Base-by-base conservation (phyloP, 768 basidiomycete species). In the Boletellus sp. region DNA sequence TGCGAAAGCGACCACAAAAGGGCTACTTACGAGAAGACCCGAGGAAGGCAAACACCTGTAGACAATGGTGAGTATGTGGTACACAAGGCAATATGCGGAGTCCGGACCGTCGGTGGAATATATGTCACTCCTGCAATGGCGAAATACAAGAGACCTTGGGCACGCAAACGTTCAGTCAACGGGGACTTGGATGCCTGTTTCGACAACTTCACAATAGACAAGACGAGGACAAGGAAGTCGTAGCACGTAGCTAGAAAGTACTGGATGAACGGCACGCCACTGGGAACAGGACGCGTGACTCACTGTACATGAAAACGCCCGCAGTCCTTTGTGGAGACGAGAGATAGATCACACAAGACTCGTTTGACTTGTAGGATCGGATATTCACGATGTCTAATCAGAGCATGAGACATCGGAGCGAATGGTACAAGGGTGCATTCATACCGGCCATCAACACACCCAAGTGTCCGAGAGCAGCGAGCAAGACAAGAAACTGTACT, bases 121-220 rank as follows among this genome's bases (percentile, higher is more conserved):
- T 56, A 57, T 17, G 50, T 32, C 3, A 56, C 6, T 1, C 56
- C 45, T 2, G 40, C 52, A 10, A 64, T 37, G 3, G 31, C 35
- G n/a, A 57, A 58, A 40, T 66, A 59, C 12, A 45, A 6, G 10
- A 64, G 12, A 13, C 54, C 61, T 39, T 63, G 64, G 3, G 33
- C 12, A 17, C 26, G 41, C 31, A 65, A 24, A 16, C 44, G 46
- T 13, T 48, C 54, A 16, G 9, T 41, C 22, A 65, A 34, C 2
- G 45, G 48, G 12, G 51, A 61, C 15, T 37, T 37, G 0, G 48
- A 55, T 4, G 48, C 41, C 8, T 50, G 42, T 41, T 39, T 48
- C 16, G 52, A 56, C 17, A 65, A 31, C 6, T 54, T 55, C 7
- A 52, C 34, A 24, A 58, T 33, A 1, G 56, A 46, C 22, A 65